These are phyloP conservation scores for Pyrenula massariospora DNA, from an alignment of 495 filamentous ascomycete species.

Conservation along the genomic window DNA sequence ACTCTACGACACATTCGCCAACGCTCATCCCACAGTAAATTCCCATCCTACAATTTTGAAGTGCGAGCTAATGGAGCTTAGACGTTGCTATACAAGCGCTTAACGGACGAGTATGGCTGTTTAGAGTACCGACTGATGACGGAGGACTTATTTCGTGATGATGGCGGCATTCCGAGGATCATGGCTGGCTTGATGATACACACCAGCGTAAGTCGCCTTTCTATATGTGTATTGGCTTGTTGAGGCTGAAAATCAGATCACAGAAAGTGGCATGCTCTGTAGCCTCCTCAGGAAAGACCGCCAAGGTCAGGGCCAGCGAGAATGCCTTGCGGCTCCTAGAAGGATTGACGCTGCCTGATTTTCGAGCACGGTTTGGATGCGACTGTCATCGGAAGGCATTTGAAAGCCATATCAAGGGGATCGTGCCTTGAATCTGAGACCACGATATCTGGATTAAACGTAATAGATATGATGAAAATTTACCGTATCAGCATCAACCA, in stretches of 20 bases:
- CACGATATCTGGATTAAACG: too few species aligned
- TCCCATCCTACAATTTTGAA: conserved; percentile 1
- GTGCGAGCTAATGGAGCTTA: conserved; percentile 11
- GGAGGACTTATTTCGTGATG: conserved; percentile 29
- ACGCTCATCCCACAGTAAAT: conserved; percentile 64
- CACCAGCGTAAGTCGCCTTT: conserved; percentile 47
- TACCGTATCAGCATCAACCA: too few species aligned
- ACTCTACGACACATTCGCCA: conserved; percentile 80
- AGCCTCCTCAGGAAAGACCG: conserved; percentile 53
- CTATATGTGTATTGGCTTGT: too few species aligned
- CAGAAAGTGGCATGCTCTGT: conserved; percentile 26
- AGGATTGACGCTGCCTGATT: conserved; percentile 45
- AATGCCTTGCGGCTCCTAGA: conserved; percentile 48
- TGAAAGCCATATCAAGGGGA: neutral
- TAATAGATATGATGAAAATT: too few species aligned
- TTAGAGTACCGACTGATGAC: conserved; percentile 42
- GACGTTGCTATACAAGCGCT: conserved; percentile 41
- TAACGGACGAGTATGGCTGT: conserved; percentile 41
- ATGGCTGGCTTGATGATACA: conserved; percentile 74
- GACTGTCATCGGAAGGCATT: conserved; percentile 30
- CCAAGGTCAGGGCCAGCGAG: conserved; percentile 62
- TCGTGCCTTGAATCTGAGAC: too few species aligned
- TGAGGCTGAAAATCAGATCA: neutral
- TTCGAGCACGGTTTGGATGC: conserved; percentile 48
- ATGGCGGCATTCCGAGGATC: conserved; percentile 34